Percentiles rank a stretch among this genome's conserved stretches.
Evolutionary conservation across 148 eudicot genomes (phyloP).

Genomic region (Cornus suecica): DNA sequence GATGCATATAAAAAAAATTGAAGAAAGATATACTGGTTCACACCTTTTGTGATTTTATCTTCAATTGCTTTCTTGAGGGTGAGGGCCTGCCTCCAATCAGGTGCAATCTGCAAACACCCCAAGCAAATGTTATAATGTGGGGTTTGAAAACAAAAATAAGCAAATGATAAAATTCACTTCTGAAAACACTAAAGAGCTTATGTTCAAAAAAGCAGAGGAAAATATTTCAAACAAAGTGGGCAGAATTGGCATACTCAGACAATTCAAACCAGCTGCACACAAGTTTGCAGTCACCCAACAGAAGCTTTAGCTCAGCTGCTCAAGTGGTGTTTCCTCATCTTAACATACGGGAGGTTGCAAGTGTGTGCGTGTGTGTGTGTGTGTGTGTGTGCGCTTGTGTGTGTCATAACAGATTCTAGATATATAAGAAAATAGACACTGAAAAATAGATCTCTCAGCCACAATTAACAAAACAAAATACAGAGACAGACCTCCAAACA

Average conservation of each 20-base stretch:
- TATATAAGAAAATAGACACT: not conserved
- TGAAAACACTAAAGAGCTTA: too few species aligned
- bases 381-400: too few species aligned
- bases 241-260: not conserved
- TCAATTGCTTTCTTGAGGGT: slow-evolving; percentile 64
- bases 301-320: too few species aligned
- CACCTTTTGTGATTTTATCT: slow-evolving; percentile 73
- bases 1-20: not conserved
- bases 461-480: not conserved
- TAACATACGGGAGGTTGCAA: too few species aligned
- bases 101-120: slow-evolving; percentile 47
- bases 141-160: not conserved
- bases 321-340: too few species aligned
- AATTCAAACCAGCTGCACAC: not conserved
- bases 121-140: not conserved
- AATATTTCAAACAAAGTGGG: not conserved
- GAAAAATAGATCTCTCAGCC: not conserved
- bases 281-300: not conserved
- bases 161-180: too few species aligned
- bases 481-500: slow-evolving; percentile 56
- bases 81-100: slow-evolving; percentile 85
- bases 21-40: not conserved
- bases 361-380: too few species aligned
- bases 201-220: too few species aligned
- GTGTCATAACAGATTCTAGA: not conserved